Percentiles rank a stretch among this genome's conserved stretches.
phyloP scores from a whole-genome alignment of 257 asterid genomes.

The Sherardia arvensis region DNA sequence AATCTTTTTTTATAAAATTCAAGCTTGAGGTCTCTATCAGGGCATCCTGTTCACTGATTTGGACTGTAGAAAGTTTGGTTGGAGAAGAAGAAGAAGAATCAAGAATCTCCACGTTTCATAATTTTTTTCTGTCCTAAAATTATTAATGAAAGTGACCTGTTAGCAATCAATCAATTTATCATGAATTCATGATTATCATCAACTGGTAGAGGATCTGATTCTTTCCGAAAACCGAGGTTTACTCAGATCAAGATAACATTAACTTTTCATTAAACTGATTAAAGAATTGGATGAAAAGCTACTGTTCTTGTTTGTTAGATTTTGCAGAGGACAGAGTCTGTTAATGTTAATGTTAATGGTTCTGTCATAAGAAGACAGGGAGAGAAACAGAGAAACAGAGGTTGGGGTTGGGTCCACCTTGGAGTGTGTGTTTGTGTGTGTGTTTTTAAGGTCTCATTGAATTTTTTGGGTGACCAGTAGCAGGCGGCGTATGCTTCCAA shows the following conservation, averaged over 20 bases:
- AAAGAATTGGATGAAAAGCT: neutral
- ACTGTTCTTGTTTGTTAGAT: neutral
- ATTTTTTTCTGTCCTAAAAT: neutral
- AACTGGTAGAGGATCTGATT: neutral
- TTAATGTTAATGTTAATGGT: neutral
- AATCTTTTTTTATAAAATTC: too few species aligned
- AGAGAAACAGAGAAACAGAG: neutral
- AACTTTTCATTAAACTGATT: neutral
- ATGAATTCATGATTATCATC: neutral
- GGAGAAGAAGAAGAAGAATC: neutral
- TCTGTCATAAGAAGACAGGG: neutral
- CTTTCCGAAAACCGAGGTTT: slow-evolving; percentile 36
- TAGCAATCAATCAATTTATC: neutral
- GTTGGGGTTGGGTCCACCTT: slow-evolving; percentile 22
- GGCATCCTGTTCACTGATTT: neutral
- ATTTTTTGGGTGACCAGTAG: slow-evolving; percentile 29
- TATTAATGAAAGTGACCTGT: slow-evolving; percentile 1
- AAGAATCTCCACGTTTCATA: neutral
- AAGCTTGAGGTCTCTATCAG: neutral
- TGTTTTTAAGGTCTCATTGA: slow-evolving; percentile 12
- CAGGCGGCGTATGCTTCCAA: slow-evolving; percentile 37
- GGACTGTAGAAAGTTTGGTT: neutral
- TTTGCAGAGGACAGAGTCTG: neutral
- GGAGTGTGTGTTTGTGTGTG: slow-evolving; percentile 33
- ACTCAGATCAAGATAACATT: slow-evolving; percentile 15